Evolutionary conservation across 2,329 filamentous ascomycete genomes (phyloP).

Genomic region (Diaporthe batatas): DNA sequence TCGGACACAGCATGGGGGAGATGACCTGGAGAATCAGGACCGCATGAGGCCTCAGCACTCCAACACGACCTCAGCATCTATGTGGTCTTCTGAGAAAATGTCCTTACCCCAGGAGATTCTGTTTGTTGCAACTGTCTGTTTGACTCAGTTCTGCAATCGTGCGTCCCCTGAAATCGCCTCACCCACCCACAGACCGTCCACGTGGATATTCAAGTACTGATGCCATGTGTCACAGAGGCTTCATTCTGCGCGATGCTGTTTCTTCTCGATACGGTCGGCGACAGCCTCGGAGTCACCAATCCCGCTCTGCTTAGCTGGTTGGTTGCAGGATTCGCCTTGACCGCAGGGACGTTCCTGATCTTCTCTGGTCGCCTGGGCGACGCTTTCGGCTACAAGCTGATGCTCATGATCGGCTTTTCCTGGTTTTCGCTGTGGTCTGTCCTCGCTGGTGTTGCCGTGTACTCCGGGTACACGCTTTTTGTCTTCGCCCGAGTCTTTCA

Average conservation of each 20-base stretch:
- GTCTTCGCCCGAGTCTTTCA: constrained; percentile 63
- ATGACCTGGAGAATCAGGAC: constrained; percentile 15
- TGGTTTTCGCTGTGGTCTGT: constrained; percentile 59
- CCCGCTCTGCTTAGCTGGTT: constrained; percentile 58
- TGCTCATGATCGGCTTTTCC: constrained; percentile 57
- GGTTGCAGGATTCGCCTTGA: constrained; percentile 60
- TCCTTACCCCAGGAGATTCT: constrained; percentile 41
- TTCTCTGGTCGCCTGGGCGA: constrained; percentile 61
- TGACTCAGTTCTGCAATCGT: constrained; percentile 45
- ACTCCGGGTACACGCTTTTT: constrained; percentile 53
- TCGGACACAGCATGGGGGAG: neutral
- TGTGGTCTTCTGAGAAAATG: constrained; percentile 39
- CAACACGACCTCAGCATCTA: constrained; percentile 28
- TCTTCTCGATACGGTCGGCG: constrained; percentile 59
- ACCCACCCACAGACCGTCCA: too few species aligned
- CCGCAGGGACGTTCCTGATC: constrained; percentile 61
- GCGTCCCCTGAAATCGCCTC: neutral
- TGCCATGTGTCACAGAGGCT: constrained; percentile 30
- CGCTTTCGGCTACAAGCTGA: constrained; percentile 60
- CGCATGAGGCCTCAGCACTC: constrained; percentile 28
- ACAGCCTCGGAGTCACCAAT: constrained; percentile 55
- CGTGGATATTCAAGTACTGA: neutral
- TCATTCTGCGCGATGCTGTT: constrained; percentile 40
- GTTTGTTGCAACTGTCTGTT: constrained; percentile 43
- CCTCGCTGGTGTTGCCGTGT: constrained; percentile 53